phyloP scores from a whole-genome alignment of 106 monocot genomes.

The Dendrobium chrysotoxum region DNA sequence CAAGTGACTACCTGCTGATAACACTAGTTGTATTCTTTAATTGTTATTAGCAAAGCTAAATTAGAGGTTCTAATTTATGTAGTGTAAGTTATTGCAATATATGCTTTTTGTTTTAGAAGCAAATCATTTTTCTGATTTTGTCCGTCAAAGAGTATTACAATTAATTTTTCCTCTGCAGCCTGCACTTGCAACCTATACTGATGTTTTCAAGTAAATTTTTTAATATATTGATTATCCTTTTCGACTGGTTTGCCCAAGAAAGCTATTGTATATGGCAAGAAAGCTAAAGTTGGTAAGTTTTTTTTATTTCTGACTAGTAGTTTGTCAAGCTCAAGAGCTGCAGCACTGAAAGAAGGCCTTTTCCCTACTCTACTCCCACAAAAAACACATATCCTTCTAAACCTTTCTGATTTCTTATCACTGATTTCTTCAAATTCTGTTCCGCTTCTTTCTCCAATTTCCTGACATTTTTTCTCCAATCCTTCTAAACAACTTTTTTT shows the following conservation, averaged over 20 bases:
- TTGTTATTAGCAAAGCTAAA: neutral
- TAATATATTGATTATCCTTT: slow-evolving; percentile 84
- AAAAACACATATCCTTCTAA: no score
- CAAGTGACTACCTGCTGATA: neutral
- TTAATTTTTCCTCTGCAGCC: slow-evolving; percentile 44
- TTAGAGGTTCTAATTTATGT: neutral
- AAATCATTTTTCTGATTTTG: neutral
- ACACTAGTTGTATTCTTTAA: neutral
- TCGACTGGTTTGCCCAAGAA: slow-evolving; percentile 78
- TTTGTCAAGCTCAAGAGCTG: no score
- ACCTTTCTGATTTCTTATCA: no score
- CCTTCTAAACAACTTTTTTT: no score
- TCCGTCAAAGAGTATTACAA: neutral
- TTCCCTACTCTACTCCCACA: no score
- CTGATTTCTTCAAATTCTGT: no score
- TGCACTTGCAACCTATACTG: slow-evolving; percentile 68
- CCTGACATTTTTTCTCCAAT: no score
- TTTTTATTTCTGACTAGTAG: no score
- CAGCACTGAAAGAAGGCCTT: no score
- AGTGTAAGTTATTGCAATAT: neutral
- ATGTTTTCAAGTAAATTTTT: slow-evolving; percentile 86
- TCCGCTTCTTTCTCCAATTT: no score
- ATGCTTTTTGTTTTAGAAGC: neutral
- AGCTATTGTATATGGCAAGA: slow-evolving; percentile 86
- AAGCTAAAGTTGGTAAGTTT: no score